These are phyloP conservation scores for Colletotrichum tanaceti DNA, from an alignment of 2,329 filamentous ascomycete species.

Conservation along the genomic window DNA sequence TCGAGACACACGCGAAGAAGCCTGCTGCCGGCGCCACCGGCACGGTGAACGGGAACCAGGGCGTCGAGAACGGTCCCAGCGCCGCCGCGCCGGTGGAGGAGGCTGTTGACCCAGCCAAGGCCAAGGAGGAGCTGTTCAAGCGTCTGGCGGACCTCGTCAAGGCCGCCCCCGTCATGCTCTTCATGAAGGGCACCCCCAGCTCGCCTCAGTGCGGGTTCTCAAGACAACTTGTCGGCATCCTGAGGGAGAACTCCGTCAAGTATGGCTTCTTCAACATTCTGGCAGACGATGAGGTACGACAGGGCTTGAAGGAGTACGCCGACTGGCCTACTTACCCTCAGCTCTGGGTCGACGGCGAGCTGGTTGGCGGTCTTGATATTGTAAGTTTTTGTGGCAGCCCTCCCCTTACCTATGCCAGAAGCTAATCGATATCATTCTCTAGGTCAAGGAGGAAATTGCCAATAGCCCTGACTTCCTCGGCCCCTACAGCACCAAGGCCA, in stretches of 20 bases:
- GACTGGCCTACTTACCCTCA: constrained; percentile 99
- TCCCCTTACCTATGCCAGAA: not conserved
- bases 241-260: constrained; percentile 90
- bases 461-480: constrained; percentile 86
- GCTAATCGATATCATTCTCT: constrained; percentile 28
- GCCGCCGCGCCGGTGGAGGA: constrained; percentile 43
- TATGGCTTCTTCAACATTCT: constrained; percentile 99
- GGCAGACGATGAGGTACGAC: constrained; percentile 95
- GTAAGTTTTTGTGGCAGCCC: constrained; percentile 66
- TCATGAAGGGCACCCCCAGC: constrained; percentile 96
- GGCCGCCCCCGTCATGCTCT: constrained; percentile 97
- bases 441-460: constrained; percentile 95
- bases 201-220: constrained; percentile 93
- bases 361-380: constrained; percentile 95
- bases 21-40: constrained; percentile 53
- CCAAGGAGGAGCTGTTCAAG: constrained; percentile 87
- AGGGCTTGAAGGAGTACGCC: constrained; percentile 96
- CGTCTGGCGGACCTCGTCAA: constrained; percentile 87
- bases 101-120: constrained; percentile 58
- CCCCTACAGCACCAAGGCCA: constrained; percentile 71
- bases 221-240: constrained; percentile 84
- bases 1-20: constrained; percentile 81
- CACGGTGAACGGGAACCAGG: constrained; percentile 50
- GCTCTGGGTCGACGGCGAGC: constrained; percentile 88
- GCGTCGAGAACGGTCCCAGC: constrained; percentile 44